Evolutionary conservation across 1,284 basidiomycete species (phyloP).

Genomic region (Meira nashicola): DNA sequence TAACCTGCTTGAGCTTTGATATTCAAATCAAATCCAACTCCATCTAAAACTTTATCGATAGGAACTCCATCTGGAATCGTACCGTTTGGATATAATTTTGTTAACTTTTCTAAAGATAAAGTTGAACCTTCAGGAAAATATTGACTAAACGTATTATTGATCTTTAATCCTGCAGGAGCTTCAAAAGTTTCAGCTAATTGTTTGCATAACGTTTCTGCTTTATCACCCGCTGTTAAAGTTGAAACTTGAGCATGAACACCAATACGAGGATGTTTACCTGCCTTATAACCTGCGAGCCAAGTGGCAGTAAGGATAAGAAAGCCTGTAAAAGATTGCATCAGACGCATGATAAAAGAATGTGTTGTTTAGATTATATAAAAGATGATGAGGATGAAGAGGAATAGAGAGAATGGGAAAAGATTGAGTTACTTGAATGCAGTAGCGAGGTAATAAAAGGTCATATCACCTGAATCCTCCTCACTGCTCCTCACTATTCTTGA

Average conservation of each 20-base stretch:
- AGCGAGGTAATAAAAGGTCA: no score
- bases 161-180: background rate
- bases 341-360: no score
- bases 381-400: no score
- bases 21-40: conserved; percentile 25
- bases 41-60: conserved; percentile 11
- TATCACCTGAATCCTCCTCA: no score
- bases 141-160: conserved; percentile 15
- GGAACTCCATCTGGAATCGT: conserved; percentile 1
- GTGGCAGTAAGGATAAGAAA: no score
- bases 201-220: conserved; percentile 7
- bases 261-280: no score
- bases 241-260: background rate
- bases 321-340: no score
- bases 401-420: no score
- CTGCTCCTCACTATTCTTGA: no score
- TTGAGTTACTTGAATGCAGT: no score
- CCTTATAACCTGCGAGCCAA: no score
- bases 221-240: conserved; percentile 4
- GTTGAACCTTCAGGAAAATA: conserved; percentile 21
- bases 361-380: no score
- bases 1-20: conserved; percentile 17
- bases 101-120: conserved; percentile 22
- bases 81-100: conserved; percentile 12
- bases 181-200: conserved; percentile 9